Percentiles rank a stretch among this genome's conserved stretches.
Conservation (phyloP, 257 asterid species). For the Jaltomata sinuosa region DNA sequence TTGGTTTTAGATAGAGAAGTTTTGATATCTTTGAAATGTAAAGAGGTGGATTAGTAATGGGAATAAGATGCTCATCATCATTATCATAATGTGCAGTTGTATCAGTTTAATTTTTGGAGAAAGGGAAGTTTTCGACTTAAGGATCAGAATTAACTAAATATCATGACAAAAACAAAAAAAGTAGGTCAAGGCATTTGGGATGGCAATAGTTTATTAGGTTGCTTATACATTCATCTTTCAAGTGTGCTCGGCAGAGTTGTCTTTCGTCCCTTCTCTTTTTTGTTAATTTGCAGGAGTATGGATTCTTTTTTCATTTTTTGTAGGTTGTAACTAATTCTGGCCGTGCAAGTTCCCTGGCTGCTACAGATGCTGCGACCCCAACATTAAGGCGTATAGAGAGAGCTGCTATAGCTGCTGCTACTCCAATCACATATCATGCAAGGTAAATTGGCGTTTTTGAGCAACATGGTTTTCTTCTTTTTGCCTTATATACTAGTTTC, state of each 20-base stretch:
- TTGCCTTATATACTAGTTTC: background rate
- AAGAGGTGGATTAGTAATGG: background rate
- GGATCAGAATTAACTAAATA: background rate
- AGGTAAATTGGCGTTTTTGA: conserved; percentile 36
- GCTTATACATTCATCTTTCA: background rate
- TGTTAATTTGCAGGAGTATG: background rate
- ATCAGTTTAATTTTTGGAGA: background rate
- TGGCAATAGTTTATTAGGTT: background rate
- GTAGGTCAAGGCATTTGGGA: background rate
- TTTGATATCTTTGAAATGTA: background rate
- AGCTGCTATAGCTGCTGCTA: conserved; percentile 99
- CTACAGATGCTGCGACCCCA: conserved; percentile 97
- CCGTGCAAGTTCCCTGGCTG: conserved; percentile 94
- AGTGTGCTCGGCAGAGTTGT: background rate
- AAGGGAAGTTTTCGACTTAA: background rate
- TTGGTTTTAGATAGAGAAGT: background rate
- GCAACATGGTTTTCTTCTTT: background rate
- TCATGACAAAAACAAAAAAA: background rate
- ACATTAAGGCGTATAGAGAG: conserved; percentile 96
- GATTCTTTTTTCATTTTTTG: background rate
- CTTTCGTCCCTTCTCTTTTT: background rate
- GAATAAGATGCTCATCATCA: background rate
- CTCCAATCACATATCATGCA: conserved; percentile 91
- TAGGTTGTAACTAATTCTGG: conserved; percentile 97
- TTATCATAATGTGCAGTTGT: background rate